Percentiles rank a stretch among this genome's conserved stretches.
Evolutionary conservation across 352 stramenopile species (phyloP).

Genomic region (Phytophthora foliorum): DNA sequence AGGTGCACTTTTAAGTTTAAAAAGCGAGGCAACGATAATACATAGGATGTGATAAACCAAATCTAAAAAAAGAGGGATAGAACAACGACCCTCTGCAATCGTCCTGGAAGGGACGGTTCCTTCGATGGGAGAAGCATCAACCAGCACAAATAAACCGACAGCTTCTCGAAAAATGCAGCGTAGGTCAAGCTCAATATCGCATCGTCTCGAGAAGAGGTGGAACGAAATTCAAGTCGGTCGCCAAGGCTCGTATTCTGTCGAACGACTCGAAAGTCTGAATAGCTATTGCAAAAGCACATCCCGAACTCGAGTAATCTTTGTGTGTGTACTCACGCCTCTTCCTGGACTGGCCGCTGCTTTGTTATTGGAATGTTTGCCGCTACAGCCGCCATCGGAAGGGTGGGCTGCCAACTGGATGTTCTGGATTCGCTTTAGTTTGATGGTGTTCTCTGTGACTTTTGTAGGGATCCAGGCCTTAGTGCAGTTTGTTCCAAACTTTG

Average conservation of each 20-base stretch:
- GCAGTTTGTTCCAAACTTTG: neutral
- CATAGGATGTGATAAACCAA: too few relatives aligned
- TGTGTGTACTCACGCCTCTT: slow-evolving; percentile 16
- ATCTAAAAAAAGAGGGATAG: too few relatives aligned
- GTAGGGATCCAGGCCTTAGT: neutral
- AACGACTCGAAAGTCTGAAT: slow-evolving; percentile 26
- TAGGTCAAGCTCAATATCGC: neutral
- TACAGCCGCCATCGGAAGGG: slow-evolving; percentile 17
- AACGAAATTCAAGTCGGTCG: slow-evolving; percentile 29
- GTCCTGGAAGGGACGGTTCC: neutral
- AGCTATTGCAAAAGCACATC: slow-evolving; percentile 24
- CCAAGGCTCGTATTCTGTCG: slow-evolving; percentile 26
- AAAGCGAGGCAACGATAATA: too few relatives aligned
- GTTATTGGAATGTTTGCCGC: slow-evolving; percentile 30
- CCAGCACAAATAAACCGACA: neutral
- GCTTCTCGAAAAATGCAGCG: neutral
- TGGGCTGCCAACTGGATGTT: slow-evolving; percentile 32
- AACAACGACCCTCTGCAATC: too few relatives aligned
- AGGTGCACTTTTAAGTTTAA: too few relatives aligned
- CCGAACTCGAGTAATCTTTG: slow-evolving; percentile 3
- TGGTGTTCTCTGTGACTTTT: slow-evolving; percentile 13
- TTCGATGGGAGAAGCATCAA: neutral
- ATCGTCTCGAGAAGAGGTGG: slow-evolving; percentile 19
- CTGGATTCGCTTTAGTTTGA: slow-evolving; percentile 22
- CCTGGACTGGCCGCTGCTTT: slow-evolving; percentile 6